Evolutionary conservation across 2,329 filamentous ascomycete genomes (phyloP), one percentile per base, ranked within the genome.

Genomic region (Coniochaeta sp.): DNA sequence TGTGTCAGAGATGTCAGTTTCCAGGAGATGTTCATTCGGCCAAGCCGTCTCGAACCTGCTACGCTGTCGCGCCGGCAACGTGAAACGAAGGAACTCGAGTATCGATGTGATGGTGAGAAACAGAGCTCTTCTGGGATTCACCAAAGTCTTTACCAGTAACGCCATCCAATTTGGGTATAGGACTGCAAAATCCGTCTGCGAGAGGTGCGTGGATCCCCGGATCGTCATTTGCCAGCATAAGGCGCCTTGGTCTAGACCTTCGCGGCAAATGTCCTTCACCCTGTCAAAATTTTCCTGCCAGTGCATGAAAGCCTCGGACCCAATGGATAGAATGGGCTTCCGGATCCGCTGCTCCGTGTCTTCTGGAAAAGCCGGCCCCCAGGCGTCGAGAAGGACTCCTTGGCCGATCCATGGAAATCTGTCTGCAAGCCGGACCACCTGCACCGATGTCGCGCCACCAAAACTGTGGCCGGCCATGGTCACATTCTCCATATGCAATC

Each of bases 261-360:
- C 85, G 26, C 79, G 72, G 68, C 84, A 82, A 17, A 89, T 73
- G 0, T 76, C 74, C 63, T 81, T 76, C 11, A 88, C 77, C 38
- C 81, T 77, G 44, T 83, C 73, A 67, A 87, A 87, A 62, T 89
- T 89, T 2, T 79, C 76, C 24, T 81, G 78, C 86, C 86, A 89
- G 71, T 89, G 86, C 77, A 88, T 88, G 72, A 89, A 89, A 0
- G 85, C 86, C 70, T 89, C 87, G 6, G 80, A 84, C 57, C 87
- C 87, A 67, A 89, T 84, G 3, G 81, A 82, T 6, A 89, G 76
- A 8, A 89, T 67, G 6, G 86, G 86, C 14, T 80, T 77, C 40
- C 75, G 73, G 6, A 80, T 71, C 17, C 76, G 74, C 4, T 65
- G 58, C 56, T 63, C 65, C 75, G 66, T 1, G 75, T 72, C 19